These are phyloP conservation scores for Gigaspora rosea DNA, from an alignment of 192 early-diverging fungal species.

Conservation along the genomic window DNA sequence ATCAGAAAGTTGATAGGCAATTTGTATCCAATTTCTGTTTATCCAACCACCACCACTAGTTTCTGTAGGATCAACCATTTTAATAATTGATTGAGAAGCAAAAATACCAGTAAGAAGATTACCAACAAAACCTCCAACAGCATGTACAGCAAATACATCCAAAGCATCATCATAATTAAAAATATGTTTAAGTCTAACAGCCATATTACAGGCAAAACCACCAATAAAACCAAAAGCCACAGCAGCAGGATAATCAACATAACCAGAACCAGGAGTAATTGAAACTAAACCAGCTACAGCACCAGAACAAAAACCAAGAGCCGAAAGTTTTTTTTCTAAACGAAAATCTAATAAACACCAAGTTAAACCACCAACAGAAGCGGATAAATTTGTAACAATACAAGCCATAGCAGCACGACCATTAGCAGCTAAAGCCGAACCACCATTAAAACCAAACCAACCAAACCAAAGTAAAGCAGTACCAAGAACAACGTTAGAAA, in stretches of 20 bases:
- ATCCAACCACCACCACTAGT: slow-evolving; percentile 68
- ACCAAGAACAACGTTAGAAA: slow-evolving; percentile 69
- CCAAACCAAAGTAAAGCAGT: slow-evolving; percentile 77
- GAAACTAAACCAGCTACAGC: slow-evolving; percentile 77
- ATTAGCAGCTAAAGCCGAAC: slow-evolving; percentile 55
- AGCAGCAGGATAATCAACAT: slow-evolving; percentile 77
- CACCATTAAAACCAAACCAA: slow-evolving; percentile 83
- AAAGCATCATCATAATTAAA: slow-evolving; percentile 67
- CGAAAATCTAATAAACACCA: slow-evolving; percentile 68
- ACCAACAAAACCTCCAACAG: slow-evolving; percentile 71
- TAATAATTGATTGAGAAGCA: slow-evolving; percentile 65
- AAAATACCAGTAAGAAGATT: slow-evolving; percentile 76
- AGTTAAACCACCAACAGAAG: slow-evolving; percentile 58
- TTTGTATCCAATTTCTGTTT: slow-evolving; percentile 62
- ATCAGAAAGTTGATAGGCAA: slow-evolving; percentile 73
- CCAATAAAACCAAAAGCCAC: slow-evolving; percentile 64
- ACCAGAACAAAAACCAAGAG: slow-evolving; percentile 77
- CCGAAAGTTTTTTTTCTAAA: slow-evolving; percentile 60
- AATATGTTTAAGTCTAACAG: slow-evolving; percentile 52
- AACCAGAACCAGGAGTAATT: slow-evolving; percentile 85
- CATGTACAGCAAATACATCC: slow-evolving; percentile 75
- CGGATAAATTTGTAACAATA: slow-evolving; percentile 65
- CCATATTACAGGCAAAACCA: slow-evolving; percentile 57
- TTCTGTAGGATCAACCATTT: slow-evolving; percentile 47
- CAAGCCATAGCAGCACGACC: slow-evolving; percentile 66